Conservation (phyloP, 768 basidiomycete species). For the Tulasnella sp. region DNA sequence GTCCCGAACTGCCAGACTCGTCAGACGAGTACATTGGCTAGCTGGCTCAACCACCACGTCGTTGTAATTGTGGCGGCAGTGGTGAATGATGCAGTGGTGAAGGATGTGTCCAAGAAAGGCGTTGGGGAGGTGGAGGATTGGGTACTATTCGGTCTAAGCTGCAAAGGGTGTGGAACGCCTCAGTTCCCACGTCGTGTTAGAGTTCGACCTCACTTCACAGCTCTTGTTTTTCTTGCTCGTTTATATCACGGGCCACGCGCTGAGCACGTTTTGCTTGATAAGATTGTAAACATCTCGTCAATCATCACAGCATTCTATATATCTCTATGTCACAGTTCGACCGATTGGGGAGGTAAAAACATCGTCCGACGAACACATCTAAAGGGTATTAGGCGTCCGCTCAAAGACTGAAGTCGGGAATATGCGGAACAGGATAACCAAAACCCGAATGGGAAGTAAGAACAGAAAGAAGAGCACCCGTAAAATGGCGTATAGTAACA, state of each 20-base stretch:
- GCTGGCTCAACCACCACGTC: not conserved
- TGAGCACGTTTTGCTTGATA: not conserved
- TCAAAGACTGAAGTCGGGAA: not conserved
- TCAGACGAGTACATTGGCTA: constrained; percentile 19
- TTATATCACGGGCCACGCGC: not conserved
- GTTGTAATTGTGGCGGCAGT: not conserved
- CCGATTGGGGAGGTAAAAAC: not conserved
- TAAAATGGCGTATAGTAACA: not conserved
- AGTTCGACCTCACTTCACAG: constrained; percentile 11
- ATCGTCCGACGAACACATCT: not conserved
- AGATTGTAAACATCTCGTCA: not conserved
- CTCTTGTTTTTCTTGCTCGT: not conserved
- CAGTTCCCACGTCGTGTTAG: constrained; percentile 8
- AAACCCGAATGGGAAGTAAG: constrained; percentile 20
- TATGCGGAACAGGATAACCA: not conserved
- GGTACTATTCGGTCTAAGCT: not conserved
- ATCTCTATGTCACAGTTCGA: constrained; percentile 6
- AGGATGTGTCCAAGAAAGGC: not conserved
- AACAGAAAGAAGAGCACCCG: constrained; percentile 18
- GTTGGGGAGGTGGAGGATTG: constrained; percentile 6
- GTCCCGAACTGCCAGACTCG: constrained; percentile 10
- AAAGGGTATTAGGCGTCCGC: not conserved
- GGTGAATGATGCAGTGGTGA: not conserved
- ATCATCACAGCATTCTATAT: constrained; percentile 9
- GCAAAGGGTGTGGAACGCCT: not conserved